These are phyloP conservation scores for Aspergillus arachidicola DNA, from an alignment of 2,329 filamentous ascomycete genomes.

Conservation along the genomic window DNA sequence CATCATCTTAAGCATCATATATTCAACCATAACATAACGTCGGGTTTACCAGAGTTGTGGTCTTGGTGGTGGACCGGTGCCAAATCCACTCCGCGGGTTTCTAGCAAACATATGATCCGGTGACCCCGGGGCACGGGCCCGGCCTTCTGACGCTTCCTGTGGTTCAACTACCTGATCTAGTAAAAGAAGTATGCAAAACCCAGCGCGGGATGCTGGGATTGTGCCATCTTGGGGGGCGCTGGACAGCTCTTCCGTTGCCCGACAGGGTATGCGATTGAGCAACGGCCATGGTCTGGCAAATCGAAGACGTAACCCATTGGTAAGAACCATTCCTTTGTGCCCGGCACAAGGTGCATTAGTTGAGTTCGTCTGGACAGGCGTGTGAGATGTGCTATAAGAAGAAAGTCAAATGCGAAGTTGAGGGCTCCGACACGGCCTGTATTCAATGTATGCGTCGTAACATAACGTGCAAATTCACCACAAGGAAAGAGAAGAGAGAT, in stretches of 20 bases:
- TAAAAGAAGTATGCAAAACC: slow-evolving; percentile 23
- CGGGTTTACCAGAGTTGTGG: not conserved
- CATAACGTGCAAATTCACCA: slow-evolving; percentile 88
- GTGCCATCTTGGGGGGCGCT: slow-evolving; percentile 12
- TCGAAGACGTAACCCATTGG: slow-evolving; percentile 25
- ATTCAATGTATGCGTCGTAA: slow-evolving; percentile 94
- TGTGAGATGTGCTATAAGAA: slow-evolving; percentile 91
- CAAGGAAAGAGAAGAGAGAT: slow-evolving; percentile 89
- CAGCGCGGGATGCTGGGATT: slow-evolving; percentile 6
- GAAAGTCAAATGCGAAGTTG: slow-evolving; percentile 90
- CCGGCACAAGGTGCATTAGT: slow-evolving; percentile 12
- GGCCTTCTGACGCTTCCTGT: not conserved
- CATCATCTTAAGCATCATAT: not conserved
- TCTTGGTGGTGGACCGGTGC: not conserved
- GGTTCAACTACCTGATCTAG: not conserved
- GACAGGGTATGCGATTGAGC: slow-evolving; percentile 10
- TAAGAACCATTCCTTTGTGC: slow-evolving; percentile 17
- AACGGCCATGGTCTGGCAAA: slow-evolving; percentile 9
- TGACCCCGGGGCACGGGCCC: not conserved
- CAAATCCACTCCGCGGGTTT: not conserved
- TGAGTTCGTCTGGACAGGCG: slow-evolving; percentile 55
- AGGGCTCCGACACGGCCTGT: slow-evolving; percentile 70
- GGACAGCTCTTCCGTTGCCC: slow-evolving; percentile 8
- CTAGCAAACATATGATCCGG: not conserved
- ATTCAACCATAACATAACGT: not conserved